phyloP scores from a whole-genome alignment of 441 rosid genomes.

The Jatropha multifida region DNA sequence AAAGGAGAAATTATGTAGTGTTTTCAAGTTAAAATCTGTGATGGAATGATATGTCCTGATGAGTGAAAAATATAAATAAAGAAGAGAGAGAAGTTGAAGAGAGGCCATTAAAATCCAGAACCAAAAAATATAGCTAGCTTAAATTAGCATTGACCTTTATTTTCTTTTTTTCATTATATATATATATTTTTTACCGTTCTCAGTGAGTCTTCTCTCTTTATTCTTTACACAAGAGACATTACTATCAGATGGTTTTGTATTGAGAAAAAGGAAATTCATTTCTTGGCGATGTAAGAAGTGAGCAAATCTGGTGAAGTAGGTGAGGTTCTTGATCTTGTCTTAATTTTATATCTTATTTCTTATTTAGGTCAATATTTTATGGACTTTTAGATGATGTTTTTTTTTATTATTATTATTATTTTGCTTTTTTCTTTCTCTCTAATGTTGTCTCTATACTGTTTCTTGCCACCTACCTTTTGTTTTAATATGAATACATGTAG shows the following conservation, averaged over 20 bases:
- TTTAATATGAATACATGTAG: neutral
- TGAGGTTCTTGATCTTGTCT: slow-evolving; percentile 20
- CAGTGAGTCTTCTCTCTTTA: neutral
- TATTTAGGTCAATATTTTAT: neutral
- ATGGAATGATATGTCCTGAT: neutral
- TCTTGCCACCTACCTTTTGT: neutral
- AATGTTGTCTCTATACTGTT: slow-evolving; percentile 7
- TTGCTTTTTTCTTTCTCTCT: neutral
- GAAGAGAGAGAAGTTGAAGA: neutral
- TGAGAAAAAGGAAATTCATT: slow-evolving; percentile 17
- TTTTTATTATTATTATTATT: neutral
- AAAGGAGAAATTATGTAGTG: neutral
- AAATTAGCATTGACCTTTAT: slow-evolving; percentile 13
- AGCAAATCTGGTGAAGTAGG: slow-evolving; percentile 30
- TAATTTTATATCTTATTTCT: neutral
- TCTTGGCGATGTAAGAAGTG: slow-evolving; percentile 29
- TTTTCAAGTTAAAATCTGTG: neutral
- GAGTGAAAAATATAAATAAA: neutral
- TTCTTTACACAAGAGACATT: slow-evolving; percentile 12
- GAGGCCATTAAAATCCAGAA: neutral
- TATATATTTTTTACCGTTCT: neutral
- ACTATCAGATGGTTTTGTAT: slow-evolving; percentile 14
- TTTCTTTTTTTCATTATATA: neutral
- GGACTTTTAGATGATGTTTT: slow-evolving; percentile 4
- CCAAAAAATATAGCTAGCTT: neutral